Evolutionary conservation across 192 early-diverging fungal species (phyloP).

Genomic region (Diversispora eburnea): DNA sequence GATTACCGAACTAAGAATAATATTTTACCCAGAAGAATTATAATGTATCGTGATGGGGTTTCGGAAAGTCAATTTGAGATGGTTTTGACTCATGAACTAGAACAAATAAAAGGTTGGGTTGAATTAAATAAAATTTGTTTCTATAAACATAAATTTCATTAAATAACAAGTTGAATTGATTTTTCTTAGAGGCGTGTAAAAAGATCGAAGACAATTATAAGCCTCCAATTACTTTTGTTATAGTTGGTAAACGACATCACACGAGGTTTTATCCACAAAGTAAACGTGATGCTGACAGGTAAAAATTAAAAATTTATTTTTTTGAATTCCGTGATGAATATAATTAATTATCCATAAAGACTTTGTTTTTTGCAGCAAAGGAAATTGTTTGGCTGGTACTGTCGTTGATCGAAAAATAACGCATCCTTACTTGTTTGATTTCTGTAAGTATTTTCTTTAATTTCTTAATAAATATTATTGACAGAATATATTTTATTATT

Average conservation of each 20-base stretch:
- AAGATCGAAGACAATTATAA: constrained; percentile 60
- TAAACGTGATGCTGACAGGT: constrained; percentile 57
- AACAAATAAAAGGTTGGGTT: constrained; percentile 44
- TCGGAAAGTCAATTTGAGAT: constrained; percentile 59
- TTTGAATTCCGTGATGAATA: neutral
- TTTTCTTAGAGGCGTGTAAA: constrained; percentile 52
- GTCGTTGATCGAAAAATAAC: constrained; percentile 63
- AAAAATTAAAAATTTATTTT: neutral
- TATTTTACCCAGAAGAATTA: constrained; percentile 59
- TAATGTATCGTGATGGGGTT: constrained; percentile 77
- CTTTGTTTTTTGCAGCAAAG: constrained; percentile 42
- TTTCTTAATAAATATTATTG: neutral
- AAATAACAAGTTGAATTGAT: constrained; percentile 27
- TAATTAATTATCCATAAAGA: neutral
- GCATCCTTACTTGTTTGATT: constrained; percentile 73
- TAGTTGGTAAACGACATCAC: constrained; percentile 83
- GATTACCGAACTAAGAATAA: constrained; percentile 59
- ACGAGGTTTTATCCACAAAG: constrained; percentile 70
- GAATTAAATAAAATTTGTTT: neutral
- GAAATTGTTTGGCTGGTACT: constrained; percentile 77
- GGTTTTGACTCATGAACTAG: constrained; percentile 66
- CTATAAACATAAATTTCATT: neutral
- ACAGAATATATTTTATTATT: too few species aligned
- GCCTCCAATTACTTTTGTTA: constrained; percentile 74
- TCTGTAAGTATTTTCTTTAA: constrained; percentile 31